Evolutionary conservation across 2,329 filamentous ascomycete species (phyloP), one percentile per base, ranked within the genome.

Genomic region (Cercospora zeae-maydis): DNA sequence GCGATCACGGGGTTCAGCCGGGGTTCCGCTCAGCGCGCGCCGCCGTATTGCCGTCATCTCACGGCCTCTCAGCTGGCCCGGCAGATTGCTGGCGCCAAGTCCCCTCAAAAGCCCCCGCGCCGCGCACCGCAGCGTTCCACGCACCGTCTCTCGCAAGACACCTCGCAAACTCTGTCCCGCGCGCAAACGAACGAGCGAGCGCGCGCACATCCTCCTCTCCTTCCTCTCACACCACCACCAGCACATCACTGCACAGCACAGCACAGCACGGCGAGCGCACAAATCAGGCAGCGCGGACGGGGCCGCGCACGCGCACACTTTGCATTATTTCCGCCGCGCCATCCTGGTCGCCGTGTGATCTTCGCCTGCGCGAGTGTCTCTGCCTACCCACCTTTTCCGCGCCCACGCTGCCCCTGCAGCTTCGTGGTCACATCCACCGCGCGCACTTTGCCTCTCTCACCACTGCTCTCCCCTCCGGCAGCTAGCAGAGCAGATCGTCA

Each of bases 401-500:
- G 9, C 59, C 64, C 64, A 63, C 62, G 54, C 56, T 52, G 9
- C 59, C 47, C 54, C 63, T 66, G 67, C 66, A 68, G 63, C 54
- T 62, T 63, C 62, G 37, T 24, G 34, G 59, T 59, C 66, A 70
- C 71, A 63, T 68, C 64, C 65, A 62, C 64, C 62, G 66, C 63
- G 61, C 69, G 61, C n/a, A n/a, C 65, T 69, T 51, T 67, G 59
- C 66, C 63, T 67, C 63, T 64, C 59, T n/a, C n/a, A n/a, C n/a
- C n/a, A n/a, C n/a, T n/a, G 33, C 30, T 60, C 61, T 39, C 58
- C 61, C 66, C 64, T 37, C 61, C 66, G 71, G 70, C 70, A 70
- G 62, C 71, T 71, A 70, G 66, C 49, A 59, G 36, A 59, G 65
- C 63, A 66, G 71, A 71, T 73, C 69, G 65, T 64, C 69, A 58